These are phyloP conservation scores for Carnegiea gigantea DNA, from an alignment of 179 eudicot genomes.

Conservation along the genomic window DNA sequence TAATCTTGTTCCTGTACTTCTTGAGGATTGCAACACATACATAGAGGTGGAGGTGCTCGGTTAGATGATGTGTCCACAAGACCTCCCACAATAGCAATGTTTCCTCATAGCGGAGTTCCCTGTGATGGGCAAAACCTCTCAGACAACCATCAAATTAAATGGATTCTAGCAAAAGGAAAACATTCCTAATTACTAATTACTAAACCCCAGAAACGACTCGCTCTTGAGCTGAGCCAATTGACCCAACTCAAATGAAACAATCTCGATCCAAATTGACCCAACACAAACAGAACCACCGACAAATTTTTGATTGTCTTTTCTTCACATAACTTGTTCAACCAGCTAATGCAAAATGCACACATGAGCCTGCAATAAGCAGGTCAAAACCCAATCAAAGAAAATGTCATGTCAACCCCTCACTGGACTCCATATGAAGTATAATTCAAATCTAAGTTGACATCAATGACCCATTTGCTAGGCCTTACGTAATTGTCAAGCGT, in stretches of 20 bases:
- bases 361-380: not conserved
- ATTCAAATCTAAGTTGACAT: not conserved
- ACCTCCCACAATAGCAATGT: constrained; percentile 90
- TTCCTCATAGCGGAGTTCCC: constrained; percentile 76
- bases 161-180: no score
- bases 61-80: constrained; percentile 75
- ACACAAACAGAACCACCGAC: not conserved
- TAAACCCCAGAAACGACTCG: no score
- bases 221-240: no score
- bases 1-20: constrained; percentile 67
- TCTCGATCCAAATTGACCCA: not conserved
- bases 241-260: not conserved
- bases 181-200: no score
- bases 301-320: not conserved
- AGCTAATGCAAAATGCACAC: not conserved
- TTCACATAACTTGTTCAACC: not conserved
- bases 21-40: constrained; percentile 84
- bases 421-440: not conserved
- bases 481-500: not conserved
- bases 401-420: not conserved
- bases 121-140: constrained; percentile 21
- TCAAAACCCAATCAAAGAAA: not conserved
- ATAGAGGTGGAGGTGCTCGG: constrained; percentile 87
- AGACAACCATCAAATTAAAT: not conserved
- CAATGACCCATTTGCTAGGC: not conserved